phyloP scores from a whole-genome alignment of 371 early-diverging fungal species.

The Rhizomucor pusillus region DNA sequence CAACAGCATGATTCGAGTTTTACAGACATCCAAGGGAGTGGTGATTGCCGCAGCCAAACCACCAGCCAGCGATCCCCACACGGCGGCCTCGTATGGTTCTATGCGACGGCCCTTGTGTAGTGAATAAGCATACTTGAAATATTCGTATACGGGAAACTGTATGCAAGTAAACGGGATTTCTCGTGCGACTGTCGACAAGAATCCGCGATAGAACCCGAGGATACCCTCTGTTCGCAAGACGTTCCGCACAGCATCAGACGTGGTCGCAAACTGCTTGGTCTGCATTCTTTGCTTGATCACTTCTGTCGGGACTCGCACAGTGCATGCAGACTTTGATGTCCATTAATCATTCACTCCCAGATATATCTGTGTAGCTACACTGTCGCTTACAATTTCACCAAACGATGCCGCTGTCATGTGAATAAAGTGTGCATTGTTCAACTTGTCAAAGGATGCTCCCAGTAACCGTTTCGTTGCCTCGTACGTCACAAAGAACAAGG shows the following conservation, averaged over 20 bases:
- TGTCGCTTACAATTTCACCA: slow-evolving; percentile 93
- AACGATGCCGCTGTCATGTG: slow-evolving; percentile 90
- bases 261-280: slow-evolving; percentile 73
- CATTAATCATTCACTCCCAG: not conserved
- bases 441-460: slow-evolving; percentile 30
- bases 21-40: slow-evolving; percentile 93
- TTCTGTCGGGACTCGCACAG: slow-evolving; percentile 94
- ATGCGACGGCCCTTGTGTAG: slow-evolving; percentile 43
- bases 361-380: slow-evolving; percentile 12
- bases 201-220: slow-evolving; percentile 91
- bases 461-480: slow-evolving; percentile 70
- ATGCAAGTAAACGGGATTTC: slow-evolving; percentile 95
- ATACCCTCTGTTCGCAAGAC: slow-evolving; percentile 73
- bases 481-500: slow-evolving; percentile 91
- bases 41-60: slow-evolving; percentile 88
- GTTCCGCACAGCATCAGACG: slow-evolving; percentile 58
- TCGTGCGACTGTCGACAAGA: slow-evolving; percentile 84
- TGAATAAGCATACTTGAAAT: slow-evolving; percentile 66
- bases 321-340: slow-evolving; percentile 74
- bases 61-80: slow-evolving; percentile 90
- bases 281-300: slow-evolving; percentile 96
- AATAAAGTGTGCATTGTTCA: slow-evolving; percentile 57
- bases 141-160: slow-evolving; percentile 95
- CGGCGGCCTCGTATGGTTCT: slow-evolving; percentile 81
- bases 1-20: slow-evolving; percentile 90